A percentile compares a stretch with the other conserved stretches of the same genome.
Evolutionary conservation across 768 basidiomycete genomes (phyloP).

Genomic region (Termitomyces sp.): DNA sequence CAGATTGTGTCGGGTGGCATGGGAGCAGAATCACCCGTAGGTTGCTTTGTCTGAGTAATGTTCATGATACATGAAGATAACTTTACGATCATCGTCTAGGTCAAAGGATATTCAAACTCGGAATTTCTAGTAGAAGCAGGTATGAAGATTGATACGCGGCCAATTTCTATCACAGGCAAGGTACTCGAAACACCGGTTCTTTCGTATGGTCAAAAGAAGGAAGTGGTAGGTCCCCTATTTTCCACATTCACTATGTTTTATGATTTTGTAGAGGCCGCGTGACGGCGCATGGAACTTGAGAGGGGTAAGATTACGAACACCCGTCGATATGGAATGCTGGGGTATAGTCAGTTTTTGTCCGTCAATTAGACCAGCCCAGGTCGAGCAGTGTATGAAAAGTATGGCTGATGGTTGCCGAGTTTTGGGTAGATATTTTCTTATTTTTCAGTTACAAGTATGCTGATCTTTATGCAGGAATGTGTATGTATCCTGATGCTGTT

Average conservation of each 20-base stretch:
- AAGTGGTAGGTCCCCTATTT: not conserved
- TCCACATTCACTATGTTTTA: not conserved
- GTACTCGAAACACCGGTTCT: conserved; percentile 14
- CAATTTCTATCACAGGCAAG: conserved; percentile 19
- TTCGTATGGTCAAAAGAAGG: conserved; percentile 7
- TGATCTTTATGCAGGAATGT: conserved; percentile 6
- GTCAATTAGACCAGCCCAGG: not conserved
- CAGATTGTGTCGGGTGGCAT: conserved; percentile 28
- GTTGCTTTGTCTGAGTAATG: conserved; percentile 2
- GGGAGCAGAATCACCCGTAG: conserved; percentile 7
- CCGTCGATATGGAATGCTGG: conserved; percentile 16
- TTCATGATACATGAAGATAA: not conserved
- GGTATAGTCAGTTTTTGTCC: conserved; percentile 10
- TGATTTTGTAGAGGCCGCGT: conserved; percentile 7
- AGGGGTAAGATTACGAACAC: conserved; percentile 10
- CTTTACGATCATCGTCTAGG: not conserved
- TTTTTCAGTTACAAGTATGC: not conserved
- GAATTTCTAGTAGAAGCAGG: conserved; percentile 34
- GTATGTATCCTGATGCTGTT: not conserved
- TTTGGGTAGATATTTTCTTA: not conserved
- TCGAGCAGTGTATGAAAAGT: conserved; percentile 4
- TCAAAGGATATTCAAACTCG: conserved; percentile 15
- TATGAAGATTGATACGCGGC: conserved; percentile 25
- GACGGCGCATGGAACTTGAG: conserved; percentile 25
- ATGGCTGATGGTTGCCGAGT: conserved; percentile 1